A percentile compares a stretch with the other conserved stretches of the same genome.
Evolutionary conservation across 352 stramenopile species (phyloP).

Genomic region (Albugo candida): DNA sequence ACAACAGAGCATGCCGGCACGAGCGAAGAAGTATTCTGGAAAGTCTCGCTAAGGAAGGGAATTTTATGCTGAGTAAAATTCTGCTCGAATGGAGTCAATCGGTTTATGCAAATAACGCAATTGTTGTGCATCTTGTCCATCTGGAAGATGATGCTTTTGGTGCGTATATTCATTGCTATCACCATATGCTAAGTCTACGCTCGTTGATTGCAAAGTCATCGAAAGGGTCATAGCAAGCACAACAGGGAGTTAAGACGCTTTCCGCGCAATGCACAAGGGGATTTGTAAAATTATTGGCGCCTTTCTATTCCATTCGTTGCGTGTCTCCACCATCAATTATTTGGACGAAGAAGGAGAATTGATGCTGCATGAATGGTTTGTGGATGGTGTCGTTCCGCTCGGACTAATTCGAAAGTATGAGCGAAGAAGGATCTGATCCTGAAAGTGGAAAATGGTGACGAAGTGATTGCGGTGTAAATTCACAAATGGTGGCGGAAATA

Average conservation of each 20-base stretch:
- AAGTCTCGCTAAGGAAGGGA: slow-evolving; percentile 24
- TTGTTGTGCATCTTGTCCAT: slow-evolving; percentile 87
- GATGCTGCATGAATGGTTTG: slow-evolving; percentile 78
- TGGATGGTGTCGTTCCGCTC: slow-evolving; percentile 44
- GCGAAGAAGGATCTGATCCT: slow-evolving; percentile 41
- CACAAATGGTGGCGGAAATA: too few species aligned
- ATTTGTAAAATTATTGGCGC: background rate
- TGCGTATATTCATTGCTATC: slow-evolving; percentile 91
- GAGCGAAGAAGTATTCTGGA: slow-evolving; percentile 44
- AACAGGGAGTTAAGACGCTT: too few species aligned
- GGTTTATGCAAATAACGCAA: slow-evolving; percentile 80
- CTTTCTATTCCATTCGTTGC: slow-evolving; percentile 39
- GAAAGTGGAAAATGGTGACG: too few species aligned
- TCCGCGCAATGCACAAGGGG: too few species aligned
- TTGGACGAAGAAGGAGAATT: slow-evolving; percentile 87
- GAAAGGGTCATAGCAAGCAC: background rate
- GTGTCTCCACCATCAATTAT: slow-evolving; percentile 86
- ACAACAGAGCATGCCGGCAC: slow-evolving; percentile 45
- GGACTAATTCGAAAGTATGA: slow-evolving; percentile 27
- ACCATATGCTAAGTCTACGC: slow-evolving; percentile 66
- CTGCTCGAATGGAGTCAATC: slow-evolving; percentile 84
- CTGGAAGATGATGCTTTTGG: slow-evolving; percentile 83
- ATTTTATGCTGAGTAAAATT: slow-evolving; percentile 39
- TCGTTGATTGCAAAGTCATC: slow-evolving; percentile 10
- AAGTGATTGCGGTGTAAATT: too few species aligned